These are phyloP conservation scores for Teratosphaeria destructans DNA, from an alignment of 2,329 filamentous ascomycete species.

Conservation along the genomic window DNA sequence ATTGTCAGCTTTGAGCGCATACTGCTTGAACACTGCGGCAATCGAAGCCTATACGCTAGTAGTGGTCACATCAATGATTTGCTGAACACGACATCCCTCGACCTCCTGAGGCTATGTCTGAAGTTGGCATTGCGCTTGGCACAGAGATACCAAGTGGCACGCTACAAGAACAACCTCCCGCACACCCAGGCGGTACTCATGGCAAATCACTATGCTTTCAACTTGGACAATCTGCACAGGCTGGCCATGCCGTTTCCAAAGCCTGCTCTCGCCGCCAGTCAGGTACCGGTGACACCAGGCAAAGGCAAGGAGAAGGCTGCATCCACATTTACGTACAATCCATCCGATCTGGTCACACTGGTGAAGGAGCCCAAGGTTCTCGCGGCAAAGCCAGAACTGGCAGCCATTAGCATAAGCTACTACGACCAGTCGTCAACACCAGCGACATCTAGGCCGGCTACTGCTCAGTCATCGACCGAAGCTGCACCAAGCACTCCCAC, in stretches of 20 bases:
- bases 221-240: constrained; percentile 69
- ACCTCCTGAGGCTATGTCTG: constrained; percentile 66
- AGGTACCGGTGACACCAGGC: constrained; percentile 31
- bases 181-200: constrained; percentile 56
- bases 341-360: constrained; percentile 74
- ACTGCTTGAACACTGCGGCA: constrained; percentile 88
- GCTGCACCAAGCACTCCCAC: constrained; percentile 56
- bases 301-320: constrained; percentile 68
- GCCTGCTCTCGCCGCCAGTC: constrained; percentile 38
- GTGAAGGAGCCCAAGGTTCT: constrained; percentile 40
- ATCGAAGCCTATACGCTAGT: constrained; percentile 91
- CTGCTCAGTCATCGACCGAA: constrained; percentile 27
- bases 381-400: constrained; percentile 53
- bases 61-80: constrained; percentile 82
- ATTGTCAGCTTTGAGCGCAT: constrained; percentile 78
- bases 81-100: constrained; percentile 74
- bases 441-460: constrained; percentile 17
- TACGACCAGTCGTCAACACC: constrained; percentile 43
- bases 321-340: constrained; percentile 51
- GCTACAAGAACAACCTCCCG: constrained; percentile 55
- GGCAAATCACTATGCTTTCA: constrained; percentile 69
- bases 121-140: constrained; percentile 77
- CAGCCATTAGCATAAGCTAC: constrained; percentile 69
- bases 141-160: constrained; percentile 82
- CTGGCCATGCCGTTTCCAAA: constrained; percentile 74